These are phyloP conservation scores for Agrocybe praecox DNA, from an alignment of 768 basidiomycete species.

Conservation along the genomic window DNA sequence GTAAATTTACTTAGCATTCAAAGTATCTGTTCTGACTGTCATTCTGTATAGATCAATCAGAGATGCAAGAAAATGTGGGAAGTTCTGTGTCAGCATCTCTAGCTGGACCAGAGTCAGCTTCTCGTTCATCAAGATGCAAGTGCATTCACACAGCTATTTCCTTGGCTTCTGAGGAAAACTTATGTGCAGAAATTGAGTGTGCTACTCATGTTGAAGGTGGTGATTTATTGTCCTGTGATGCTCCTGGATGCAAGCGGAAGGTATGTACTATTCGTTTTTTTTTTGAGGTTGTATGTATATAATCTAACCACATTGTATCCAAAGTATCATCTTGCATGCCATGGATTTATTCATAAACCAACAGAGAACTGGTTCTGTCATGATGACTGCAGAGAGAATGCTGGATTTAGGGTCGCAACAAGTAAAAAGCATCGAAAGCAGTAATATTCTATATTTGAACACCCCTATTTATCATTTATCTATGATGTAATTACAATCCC, in stretches of 20 bases:
- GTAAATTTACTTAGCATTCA: no score
- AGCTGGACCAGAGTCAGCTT: not conserved
- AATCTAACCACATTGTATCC: not conserved
- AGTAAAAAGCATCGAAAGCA: not conserved
- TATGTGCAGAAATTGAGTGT: constrained; percentile 13
- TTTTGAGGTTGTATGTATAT: not conserved
- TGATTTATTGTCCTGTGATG: constrained; percentile 11
- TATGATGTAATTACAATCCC: not conserved
- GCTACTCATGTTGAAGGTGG: not conserved
- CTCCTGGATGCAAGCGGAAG: constrained; percentile 12
- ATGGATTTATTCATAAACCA: constrained; percentile 11
- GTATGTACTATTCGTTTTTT: constrained; percentile 6
- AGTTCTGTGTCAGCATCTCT: not conserved
- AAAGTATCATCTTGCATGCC: constrained; percentile 17
- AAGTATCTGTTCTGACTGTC: no score
- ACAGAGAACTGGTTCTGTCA: constrained; percentile 15
- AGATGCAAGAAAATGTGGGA: not conserved
- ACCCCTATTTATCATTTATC: not conserved
- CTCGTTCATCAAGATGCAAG: not conserved
- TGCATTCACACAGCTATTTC: not conserved
- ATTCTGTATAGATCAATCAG: no score
- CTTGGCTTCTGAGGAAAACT: not conserved
- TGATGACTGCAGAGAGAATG: constrained; percentile 13
- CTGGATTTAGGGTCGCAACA: constrained; percentile 5
- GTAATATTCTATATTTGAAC: not conserved